phyloP scores from a whole-genome alignment of 768 basidiomycete genomes.

The Daedaleopsis nitida region DNA sequence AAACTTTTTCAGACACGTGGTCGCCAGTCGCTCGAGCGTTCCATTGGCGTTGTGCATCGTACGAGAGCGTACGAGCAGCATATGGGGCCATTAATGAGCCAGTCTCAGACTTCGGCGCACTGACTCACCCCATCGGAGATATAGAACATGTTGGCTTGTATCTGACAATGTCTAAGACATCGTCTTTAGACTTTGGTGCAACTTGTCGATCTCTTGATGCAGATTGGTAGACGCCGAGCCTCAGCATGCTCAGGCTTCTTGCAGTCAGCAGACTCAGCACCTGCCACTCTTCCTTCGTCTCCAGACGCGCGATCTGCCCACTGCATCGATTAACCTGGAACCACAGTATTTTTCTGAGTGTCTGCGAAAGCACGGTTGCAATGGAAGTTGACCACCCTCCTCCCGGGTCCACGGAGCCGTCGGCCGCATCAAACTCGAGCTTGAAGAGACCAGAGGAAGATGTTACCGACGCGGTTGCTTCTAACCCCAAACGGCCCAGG shows the following conservation, averaged over 20 bases:
- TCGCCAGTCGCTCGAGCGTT: no score
- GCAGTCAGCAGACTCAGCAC: neutral
- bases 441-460: slow-evolving; percentile 15
- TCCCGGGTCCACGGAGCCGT: neutral
- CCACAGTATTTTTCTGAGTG: neutral
- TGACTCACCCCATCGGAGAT: no score
- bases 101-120: no score
- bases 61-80: no score
- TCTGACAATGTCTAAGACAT: no score
- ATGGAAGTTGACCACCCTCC: slow-evolving; percentile 17
- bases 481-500: slow-evolving; percentile 14
- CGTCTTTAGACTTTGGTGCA: no score
- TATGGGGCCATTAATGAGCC: no score
- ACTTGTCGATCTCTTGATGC: neutral
- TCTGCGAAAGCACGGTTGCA: neutral
- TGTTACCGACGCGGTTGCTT: neutral
- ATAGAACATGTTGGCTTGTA: no score
- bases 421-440: neutral
- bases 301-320: neutral
- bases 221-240: neutral
- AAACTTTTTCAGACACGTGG: no score
- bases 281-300: neutral
- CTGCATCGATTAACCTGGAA: neutral
- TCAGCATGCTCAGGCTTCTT: slow-evolving; percentile 13
- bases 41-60: no score